phyloP scores from a whole-genome alignment of 2,329 filamentous ascomycete genomes.

The Colletotrichum australisinense region DNA sequence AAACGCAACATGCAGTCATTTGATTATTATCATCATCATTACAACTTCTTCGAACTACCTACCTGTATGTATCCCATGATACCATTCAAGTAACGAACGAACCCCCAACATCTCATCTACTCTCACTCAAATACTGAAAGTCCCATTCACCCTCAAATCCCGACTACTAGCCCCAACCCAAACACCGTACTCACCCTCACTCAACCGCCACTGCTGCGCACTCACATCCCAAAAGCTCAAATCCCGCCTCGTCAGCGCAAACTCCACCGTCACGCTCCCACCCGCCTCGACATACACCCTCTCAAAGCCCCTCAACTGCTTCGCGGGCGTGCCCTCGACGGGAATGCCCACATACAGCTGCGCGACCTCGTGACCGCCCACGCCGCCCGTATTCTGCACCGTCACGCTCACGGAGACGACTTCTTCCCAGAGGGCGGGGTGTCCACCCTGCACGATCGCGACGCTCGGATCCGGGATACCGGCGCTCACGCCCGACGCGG shows the following conservation, averaged over 20 bases:
- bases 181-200: conserved; percentile 42
- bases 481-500: conserved; percentile 30
- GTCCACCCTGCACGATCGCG: conserved; percentile 54
- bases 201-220: conserved; percentile 62
- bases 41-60: background rate
- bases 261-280: conserved; percentile 48
- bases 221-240: conserved; percentile 62
- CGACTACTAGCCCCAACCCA: conserved; percentile 22
- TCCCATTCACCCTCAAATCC: conserved; percentile 48
- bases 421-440: conserved; percentile 58
- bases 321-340: conserved; percentile 46
- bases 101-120: too few relatives aligned
- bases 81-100: background rate
- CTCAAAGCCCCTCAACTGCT: conserved; percentile 57
- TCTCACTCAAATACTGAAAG: conserved; percentile 46
- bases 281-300: conserved; percentile 57
- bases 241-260: conserved; percentile 58
- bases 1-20: too few relatives aligned
- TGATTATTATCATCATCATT: background rate
- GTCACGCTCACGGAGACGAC: conserved; percentile 52
- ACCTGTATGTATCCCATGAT: background rate
- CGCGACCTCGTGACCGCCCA: conserved; percentile 57
- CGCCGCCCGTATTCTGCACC: conserved; percentile 54
- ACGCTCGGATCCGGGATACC: conserved; percentile 51
- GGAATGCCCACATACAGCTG: conserved; percentile 52